Evolutionary conservation across 805 yeast genomes (phyloP), one percentile per base, ranked within the genome.

Genomic region (Ogataea pilisensis): DNA sequence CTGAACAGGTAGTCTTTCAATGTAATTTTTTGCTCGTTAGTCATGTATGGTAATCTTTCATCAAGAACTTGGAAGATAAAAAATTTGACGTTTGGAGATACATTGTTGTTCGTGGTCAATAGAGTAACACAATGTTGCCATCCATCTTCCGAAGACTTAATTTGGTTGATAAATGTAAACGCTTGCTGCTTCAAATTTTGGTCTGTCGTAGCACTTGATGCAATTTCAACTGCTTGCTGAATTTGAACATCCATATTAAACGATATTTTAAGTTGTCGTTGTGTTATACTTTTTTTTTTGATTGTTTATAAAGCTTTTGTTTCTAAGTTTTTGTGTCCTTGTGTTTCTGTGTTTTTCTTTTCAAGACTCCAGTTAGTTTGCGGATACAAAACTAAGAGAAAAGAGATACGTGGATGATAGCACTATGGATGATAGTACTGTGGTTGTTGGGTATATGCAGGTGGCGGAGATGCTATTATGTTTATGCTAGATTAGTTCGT

Each of bases 151-250:
- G 82, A 70, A 27, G 71, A 51, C 51, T 78, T 78, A 51, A 78
- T 61, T 44, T 73, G 75, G 44, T 69, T 69, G 48, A 78, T 72
- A 56, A 75, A 78, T 19, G 69, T 70, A 40, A 72, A 62, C 13
- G 82, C 83, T 61, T 80, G 82, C 46, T 73, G 77, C 55, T 80
- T 81, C 37, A 87, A 66, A 31, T 57, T 68, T 13, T 72, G 65
- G 58, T 84, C 87, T 8, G 82, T 75, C 20, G 80, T 69, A 24
- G 85, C 82, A 60, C 80, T 78, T 39, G 85, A 75, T 7, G 95
- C 96, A 47, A 88, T 78, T 47, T 78, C 81, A 35, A 90, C 93
- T 31, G 95, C 96, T 65, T 87, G 93, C 61, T 78, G 87, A 54
- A 90, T 82, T 69, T 89, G 95, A 48, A 55, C 34, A 36, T 65